phyloP scores from a whole-genome alignment of 2,329 filamentous ascomycete genomes.

The Lasiodiplodia citricola region DNA sequence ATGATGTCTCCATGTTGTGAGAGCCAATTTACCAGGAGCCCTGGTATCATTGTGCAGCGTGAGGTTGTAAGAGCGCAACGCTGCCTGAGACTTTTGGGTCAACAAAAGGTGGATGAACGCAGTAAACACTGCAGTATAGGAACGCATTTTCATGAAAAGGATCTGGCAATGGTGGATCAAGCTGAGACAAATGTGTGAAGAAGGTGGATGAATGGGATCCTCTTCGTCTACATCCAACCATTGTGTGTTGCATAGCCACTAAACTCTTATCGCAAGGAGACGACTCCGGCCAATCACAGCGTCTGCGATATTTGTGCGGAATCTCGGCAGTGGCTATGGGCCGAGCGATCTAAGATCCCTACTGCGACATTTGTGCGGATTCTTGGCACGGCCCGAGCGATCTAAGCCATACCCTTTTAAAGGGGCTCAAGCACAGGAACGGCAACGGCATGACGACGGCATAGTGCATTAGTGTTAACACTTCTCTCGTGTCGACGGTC shows the following conservation, averaged over 20 bases:
- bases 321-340: background rate
- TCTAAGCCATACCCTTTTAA: too few relatives aligned
- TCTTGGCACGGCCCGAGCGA: background rate
- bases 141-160: background rate
- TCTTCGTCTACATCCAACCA: background rate
- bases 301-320: background rate
- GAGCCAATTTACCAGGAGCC: background rate
- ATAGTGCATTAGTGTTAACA: too few relatives aligned
- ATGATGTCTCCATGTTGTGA: background rate
- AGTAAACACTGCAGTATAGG: background rate
- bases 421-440: too few relatives aligned
- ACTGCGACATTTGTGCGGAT: background rate
- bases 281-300: background rate
- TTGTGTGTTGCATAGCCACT: background rate
- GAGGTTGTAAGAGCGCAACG: background rate
- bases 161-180: too few relatives aligned
- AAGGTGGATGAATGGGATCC: background rate
- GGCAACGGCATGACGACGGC: too few relatives aligned
- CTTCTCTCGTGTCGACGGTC: too few relatives aligned
- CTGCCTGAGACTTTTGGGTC: background rate
- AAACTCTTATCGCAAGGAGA: background rate
- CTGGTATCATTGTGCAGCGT: background rate
- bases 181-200: too few relatives aligned
- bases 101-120: background rate
- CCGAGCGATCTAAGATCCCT: background rate